A percentile compares a stretch with the other conserved stretches of the same genome.
phyloP scores from a whole-genome alignment of 257 asterid genomes.

The Solanum rostratum region DNA sequence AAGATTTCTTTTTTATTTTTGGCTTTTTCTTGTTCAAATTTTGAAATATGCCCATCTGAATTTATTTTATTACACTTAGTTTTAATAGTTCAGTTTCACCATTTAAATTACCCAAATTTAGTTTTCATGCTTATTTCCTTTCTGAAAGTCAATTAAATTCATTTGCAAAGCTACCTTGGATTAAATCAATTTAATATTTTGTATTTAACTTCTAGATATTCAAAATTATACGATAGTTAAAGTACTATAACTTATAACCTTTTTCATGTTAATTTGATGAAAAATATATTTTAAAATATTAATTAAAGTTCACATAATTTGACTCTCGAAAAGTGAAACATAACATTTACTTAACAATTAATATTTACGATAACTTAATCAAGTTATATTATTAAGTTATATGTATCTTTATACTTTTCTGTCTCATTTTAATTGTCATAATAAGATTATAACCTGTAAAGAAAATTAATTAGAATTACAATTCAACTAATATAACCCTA shows the following conservation, averaged over 20 bases:
- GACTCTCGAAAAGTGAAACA: no score
- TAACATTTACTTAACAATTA: neutral
- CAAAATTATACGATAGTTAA: neutral
- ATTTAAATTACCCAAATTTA: neutral
- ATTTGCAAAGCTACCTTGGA: neutral
- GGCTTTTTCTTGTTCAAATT: neutral
- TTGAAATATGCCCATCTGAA: neutral
- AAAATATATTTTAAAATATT: neutral
- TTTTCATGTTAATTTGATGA: neutral
- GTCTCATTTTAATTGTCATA: no score
- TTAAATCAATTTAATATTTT: neutral
- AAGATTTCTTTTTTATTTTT: neutral
- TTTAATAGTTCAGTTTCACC: neutral
- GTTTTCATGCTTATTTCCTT: neutral
- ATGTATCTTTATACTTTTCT: neutral
- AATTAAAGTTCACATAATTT: neutral
- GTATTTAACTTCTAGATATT: neutral
- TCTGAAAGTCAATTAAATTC: neutral
- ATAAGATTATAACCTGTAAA: no score
- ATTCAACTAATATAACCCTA: no score
- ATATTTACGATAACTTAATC: neutral
- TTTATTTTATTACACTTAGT: neutral
- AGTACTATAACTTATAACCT: neutral
- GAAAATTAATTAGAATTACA: no score
- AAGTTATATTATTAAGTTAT: no score